These are phyloP conservation scores for Tetradesmus obliquus DNA, from an alignment of 139 green algal species.

Conservation along the genomic window DNA sequence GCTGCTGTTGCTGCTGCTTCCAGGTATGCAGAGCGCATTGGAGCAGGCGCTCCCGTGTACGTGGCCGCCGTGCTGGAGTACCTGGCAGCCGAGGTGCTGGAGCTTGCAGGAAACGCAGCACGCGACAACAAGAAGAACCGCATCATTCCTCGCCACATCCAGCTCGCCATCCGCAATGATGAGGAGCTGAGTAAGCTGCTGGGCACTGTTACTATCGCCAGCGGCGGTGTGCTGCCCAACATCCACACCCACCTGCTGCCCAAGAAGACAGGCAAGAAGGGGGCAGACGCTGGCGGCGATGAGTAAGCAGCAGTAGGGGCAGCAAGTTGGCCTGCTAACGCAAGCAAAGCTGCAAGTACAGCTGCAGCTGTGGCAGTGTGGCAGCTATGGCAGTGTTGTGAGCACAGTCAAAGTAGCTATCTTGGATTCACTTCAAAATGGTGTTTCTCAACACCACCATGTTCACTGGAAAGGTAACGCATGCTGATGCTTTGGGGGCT, in stretches of 20 bases:
- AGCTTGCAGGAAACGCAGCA: constrained; percentile 88
- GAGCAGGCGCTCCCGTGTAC: constrained; percentile 73
- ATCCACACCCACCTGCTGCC: constrained; percentile 13
- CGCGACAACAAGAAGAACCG: constrained; percentile 96
- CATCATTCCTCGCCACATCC: constrained; percentile 90
- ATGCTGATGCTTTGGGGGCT: background rate
- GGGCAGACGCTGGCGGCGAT: background rate
- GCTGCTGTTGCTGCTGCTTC: background rate
- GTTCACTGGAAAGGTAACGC: background rate
- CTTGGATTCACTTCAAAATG: background rate
- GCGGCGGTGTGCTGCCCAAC: constrained; percentile 56
- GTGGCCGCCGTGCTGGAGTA: constrained; percentile 76
- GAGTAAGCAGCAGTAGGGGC: background rate
- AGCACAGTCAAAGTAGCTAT: background rate
- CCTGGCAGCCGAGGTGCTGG: constrained; percentile 79
- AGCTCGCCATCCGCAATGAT: constrained; percentile 91
- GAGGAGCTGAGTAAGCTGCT: constrained; percentile 92
- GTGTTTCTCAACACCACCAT: constrained; percentile 38
- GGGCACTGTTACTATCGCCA: constrained; percentile 75
- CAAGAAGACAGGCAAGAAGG: constrained; percentile 14
- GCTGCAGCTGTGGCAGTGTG: background rate
- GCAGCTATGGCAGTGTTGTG: background rate
- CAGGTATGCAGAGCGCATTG: constrained; percentile 59
- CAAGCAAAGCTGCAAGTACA: background rate
- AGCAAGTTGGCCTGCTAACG: background rate